Percentiles rank a stretch among this genome's conserved stretches.
phyloP scores from a whole-genome alignment of 306 rosid genomes.

The Cicer yamashitae region DNA sequence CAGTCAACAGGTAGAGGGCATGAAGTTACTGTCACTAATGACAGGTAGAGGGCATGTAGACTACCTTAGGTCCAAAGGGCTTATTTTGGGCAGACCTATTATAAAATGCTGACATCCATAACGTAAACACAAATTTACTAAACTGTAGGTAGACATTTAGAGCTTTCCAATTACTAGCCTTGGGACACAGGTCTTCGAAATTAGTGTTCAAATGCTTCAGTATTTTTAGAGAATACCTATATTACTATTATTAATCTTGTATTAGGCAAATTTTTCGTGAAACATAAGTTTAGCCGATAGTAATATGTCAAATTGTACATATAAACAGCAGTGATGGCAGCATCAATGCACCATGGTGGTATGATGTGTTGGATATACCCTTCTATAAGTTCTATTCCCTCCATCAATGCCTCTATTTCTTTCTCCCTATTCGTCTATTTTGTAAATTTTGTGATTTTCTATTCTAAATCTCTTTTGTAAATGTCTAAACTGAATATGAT shows the following conservation, averaged over 20 bases:
- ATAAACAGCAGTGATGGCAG: neutral
- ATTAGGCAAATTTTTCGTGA: neutral
- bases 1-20: constrained; percentile 97
- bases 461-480: neutral
- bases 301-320: neutral
- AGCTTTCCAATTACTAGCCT: neutral
- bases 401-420: neutral
- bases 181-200: no score
- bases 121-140: no score
- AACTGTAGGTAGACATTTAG: neutral
- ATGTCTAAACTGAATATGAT: no score
- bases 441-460: neutral
- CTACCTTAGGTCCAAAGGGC: constrained; percentile 42
- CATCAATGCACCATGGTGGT: neutral
- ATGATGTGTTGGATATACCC: neutral
- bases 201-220: no score
- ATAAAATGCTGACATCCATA: neutral
- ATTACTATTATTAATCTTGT: neutral
- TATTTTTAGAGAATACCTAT: neutral
- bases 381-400: neutral
- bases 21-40: constrained; percentile 87
- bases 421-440: neutral
- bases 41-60: constrained; percentile 84
- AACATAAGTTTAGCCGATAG: no score
- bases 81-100: constrained; percentile 45